Evolutionary conservation across 495 filamentous ascomycete species (phyloP), one percentile per base, ranked within the genome.

Genomic region (Aspergillus nanangensis): DNA sequence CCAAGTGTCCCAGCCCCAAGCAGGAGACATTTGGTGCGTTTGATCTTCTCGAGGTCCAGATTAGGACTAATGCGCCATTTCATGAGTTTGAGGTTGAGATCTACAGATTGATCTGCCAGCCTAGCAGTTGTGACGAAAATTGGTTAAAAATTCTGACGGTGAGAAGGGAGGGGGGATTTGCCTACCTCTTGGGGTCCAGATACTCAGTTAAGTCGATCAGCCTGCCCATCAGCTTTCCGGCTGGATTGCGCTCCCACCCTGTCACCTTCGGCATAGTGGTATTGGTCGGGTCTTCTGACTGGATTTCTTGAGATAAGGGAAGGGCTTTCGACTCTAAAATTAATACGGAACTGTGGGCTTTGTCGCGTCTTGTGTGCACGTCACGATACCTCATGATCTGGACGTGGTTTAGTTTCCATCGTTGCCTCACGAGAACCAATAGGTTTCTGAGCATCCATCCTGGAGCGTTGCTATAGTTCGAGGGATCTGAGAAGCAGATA

Each of bases 41-140:
- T 96, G 57, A 97, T 87, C 40, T 77, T 82, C 9, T 95, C 89
- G 10, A 98, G 82, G 60, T 97, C 78, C 18, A 98, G 72, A 35
- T 80, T 80, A 5, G 93, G 93, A 15, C 90, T 88, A 45, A 98
- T 87, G 20, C 93, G 82, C 93, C 93, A 98, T 70, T 96, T 96
- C 80, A 98, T 98, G 42, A 98, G 77, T 67, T 96, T 97, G 48
- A 96, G 75, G 57, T 98, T 98, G 38, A 98, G 80, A 57, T 98
- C 93, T 8, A 96, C 93, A n/a, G 91, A 87, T 63, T 95, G 90
- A 52, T 96, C 90, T 18, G 93, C 93, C 19, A 97, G 74, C 50
- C 80, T 81, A 44, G 51, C 41, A 29, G 38, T 19, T 2, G 19
- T 2, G 23, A 19, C 14, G 14, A 38, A 48, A n/a, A n/a, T n/a